Base-by-base conservation (phyloP, 116 monocot genomes). In the Trichopus zeylanicus region DNA sequence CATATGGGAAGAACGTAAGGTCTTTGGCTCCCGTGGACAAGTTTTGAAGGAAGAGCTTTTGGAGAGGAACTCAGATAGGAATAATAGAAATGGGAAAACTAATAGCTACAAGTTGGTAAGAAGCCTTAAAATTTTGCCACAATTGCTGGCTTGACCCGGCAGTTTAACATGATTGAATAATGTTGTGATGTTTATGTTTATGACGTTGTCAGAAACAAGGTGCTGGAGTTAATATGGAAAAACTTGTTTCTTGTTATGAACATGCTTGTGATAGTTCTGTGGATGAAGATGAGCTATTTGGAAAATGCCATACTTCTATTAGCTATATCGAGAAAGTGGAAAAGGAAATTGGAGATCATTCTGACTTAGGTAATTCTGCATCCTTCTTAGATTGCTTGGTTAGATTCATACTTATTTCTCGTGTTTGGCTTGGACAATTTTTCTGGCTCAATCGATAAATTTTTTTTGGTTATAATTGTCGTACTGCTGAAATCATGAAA, bases 1-100 rank as follows among this genome's bases (percentile, higher is more conserved):
- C 62, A 92, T 92, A 62, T 92, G 92, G 92, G 86, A 92, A 20
- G 92, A 87, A 19, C 87, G 92, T 21, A 92, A 92, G 64, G 87
- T 92, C 7, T 92, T 92, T 78, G 83, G 80, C 55, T 81, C 82
- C 46, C 83, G 81, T 62, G 87, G 87, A 7, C 82, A 84, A 56
- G 46, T 65, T 47, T 67, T 92, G 2, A 91, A 91, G 72, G 91
- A 91, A 49, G 91, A 83, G 3, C 34, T 91, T 53, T 66, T 81
- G 29, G 81, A 75, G 11, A 76, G 70, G 51, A 79, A 61, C 52
- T 26, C 29, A 20, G 79, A 76, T 21, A 77, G 56, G 34, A 51
- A 22, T 38, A 81, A 63, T 27, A 70, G 53, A 56, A 72, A 75
- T 73, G 74, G 59, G 39, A 81, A 56, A 63, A 59, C 6, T 64